Evolutionary conservation across 768 basidiomycete genomes (phyloP), one percentile per base, ranked within the genome.

Genomic region (Pluteus cervinus): DNA sequence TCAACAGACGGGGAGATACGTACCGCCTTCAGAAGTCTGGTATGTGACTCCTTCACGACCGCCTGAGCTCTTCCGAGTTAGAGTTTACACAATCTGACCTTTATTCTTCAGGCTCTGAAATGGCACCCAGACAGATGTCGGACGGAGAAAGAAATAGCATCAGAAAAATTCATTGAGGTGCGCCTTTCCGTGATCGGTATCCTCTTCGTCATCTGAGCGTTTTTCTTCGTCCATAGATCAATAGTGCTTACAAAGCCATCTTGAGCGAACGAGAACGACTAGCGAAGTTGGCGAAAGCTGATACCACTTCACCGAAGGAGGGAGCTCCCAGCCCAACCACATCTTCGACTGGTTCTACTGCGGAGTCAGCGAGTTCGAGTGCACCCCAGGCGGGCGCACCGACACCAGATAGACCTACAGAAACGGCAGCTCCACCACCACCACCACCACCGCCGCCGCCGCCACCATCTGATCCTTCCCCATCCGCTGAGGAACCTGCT

Each of bases 21-120:
- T 47, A 47, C 51, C 25, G 74, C 76, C 18, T 79, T 77, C 60
- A 79, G 72, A 55, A 62, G 62, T 47, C 55, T 74, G 49, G 76
- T 77, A 50, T 38, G 68, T 55, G n/a, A 16, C 31, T 33, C 32
- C 20, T n/a, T 16, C 21, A 40, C 16, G 16, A 46, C 28, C 12
- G 44, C 10, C 24, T 29, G 11, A 41, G 26, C 23, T 29, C 4
- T n/a, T n/a, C 16, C 37, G 26, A 40, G 35, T n/a, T n/a, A n/a
- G n/a, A n/a, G n/a, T n/a, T n/a, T n/a, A n/a, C n/a, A n/a, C n/a
- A n/a, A n/a, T 21, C 20, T 32, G 16, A 32, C 24, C 29, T 26
- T 20, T 24, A n/a, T 35, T 29, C 15, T 29, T 31, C 26, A 63
- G 77, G 78, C 75, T 39, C 55, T 78, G 37, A 66, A 66, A 49